These are phyloP conservation scores for Spongiforma sp. DNA, from an alignment of 1,284 basidiomycete genomes.

Conservation along the genomic window DNA sequence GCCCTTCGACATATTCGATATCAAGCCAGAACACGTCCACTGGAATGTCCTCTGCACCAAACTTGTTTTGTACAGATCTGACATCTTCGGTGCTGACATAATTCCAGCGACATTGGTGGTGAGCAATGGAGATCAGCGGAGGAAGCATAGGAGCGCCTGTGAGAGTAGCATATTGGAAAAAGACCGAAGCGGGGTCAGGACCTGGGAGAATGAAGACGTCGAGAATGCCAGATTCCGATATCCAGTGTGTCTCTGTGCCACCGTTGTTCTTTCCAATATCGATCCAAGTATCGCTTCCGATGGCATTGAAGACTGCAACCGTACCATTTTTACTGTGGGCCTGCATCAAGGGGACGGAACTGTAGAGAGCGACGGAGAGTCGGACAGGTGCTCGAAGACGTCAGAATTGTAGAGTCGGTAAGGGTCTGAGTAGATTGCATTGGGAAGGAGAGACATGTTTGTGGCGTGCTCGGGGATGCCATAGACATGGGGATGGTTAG, in stretches of 20 bases:
- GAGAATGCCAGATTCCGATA: slow-evolving; percentile 95
- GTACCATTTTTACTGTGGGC: slow-evolving; percentile 88
- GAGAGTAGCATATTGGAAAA: slow-evolving; percentile 89
- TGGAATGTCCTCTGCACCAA: slow-evolving; percentile 93
- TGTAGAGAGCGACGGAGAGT: slow-evolving; percentile 94
- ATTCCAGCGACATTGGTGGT: slow-evolving; percentile 99
- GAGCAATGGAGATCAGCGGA: slow-evolving; percentile 90
- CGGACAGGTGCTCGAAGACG: slow-evolving; percentile 97
- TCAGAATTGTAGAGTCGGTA: slow-evolving; percentile 97
- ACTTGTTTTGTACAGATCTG: slow-evolving; percentile 83
- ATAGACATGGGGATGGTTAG: slow-evolving; percentile 87
- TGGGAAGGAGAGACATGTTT: slow-evolving; percentile 84
- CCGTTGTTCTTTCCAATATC: slow-evolving; percentile 69
- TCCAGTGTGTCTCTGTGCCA: slow-evolving; percentile 85
- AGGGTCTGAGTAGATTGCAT: slow-evolving; percentile 82
- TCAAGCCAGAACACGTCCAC: slow-evolving; percentile 99
- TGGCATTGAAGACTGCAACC: slow-evolving; percentile 91
- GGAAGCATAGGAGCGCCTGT: slow-evolving; percentile 91
- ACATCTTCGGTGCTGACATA: slow-evolving; percentile 94
- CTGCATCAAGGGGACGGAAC: slow-evolving; percentile 92
- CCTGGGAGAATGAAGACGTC: slow-evolving; percentile 95
- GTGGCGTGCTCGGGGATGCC: slow-evolving; percentile 98
- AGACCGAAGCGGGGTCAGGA: slow-evolving; percentile 81
- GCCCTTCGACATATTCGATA: slow-evolving; percentile 97
- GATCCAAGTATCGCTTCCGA: slow-evolving; percentile 97